These are phyloP conservation scores for Caryopteris hybrid DNA, from an alignment of 305 asterid species.

Conservation along the genomic window DNA sequence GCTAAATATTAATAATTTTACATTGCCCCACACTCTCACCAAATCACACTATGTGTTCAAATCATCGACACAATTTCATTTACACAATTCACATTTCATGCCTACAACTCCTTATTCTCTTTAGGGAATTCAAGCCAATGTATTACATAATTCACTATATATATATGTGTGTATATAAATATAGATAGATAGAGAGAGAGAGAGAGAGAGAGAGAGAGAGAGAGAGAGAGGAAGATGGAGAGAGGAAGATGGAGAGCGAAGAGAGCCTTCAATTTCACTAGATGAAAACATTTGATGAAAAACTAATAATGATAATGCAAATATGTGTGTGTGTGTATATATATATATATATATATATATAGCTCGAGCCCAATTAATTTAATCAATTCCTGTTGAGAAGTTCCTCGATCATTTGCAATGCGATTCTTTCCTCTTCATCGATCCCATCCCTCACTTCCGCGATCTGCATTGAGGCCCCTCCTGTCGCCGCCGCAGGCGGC, in stretches of 20 bases:
- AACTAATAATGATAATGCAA: too few relatives aligned
- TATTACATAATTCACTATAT: conserved; percentile 11
- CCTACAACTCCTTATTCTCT: neutral
- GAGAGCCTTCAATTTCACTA: too few relatives aligned
- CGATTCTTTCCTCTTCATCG: conserved; percentile 78
- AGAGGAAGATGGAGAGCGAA: too few relatives aligned
- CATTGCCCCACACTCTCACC: conserved; percentile 4
- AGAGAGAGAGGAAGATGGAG: too few relatives aligned
- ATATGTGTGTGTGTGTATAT: neutral
- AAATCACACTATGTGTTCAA: conserved; percentile 5
- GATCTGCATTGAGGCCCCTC: neutral
- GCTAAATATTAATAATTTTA: neutral
- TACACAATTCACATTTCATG: conserved; percentile 14
- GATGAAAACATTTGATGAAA: too few relatives aligned
- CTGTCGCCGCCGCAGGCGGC: neutral
- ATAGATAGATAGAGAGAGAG: too few relatives aligned
- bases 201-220: too few relatives aligned
- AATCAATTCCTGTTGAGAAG: conserved; percentile 63
- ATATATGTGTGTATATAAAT: too few relatives aligned
- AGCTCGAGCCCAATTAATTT: neutral
- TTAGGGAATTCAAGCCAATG: neutral
- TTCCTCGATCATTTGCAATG: conserved; percentile 92
- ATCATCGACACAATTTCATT: conserved; percentile 13
- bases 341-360: neutral
- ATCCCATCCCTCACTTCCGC: conserved; percentile 28